A percentile compares a stretch with the other conserved stretches of the same genome.
Evolutionary conservation across 176 grass and related monocot species (phyloP).

Genomic region (Raddia distichophylla): DNA sequence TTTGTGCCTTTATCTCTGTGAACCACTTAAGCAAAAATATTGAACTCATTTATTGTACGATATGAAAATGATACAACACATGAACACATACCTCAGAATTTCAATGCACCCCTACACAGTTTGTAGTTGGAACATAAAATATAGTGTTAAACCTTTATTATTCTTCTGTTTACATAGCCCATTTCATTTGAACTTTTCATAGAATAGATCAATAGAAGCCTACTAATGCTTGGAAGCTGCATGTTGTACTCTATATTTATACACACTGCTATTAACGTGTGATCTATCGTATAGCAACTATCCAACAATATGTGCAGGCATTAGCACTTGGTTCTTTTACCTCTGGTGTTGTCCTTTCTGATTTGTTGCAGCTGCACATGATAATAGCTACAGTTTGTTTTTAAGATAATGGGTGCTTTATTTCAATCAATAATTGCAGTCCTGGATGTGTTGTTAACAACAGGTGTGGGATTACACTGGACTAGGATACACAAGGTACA

Average conservation of each 20-base stretch:
- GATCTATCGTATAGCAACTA: neutral
- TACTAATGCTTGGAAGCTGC: slow-evolving; percentile 7
- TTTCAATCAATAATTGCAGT: slow-evolving; percentile 21
- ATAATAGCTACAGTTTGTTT: neutral
- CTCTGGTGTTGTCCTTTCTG: neutral
- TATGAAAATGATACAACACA: neutral
- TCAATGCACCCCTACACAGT: neutral
- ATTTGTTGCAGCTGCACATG: slow-evolving; percentile 6
- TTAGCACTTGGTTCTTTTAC: slow-evolving; percentile 1
- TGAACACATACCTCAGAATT: neutral
- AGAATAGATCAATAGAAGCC: slow-evolving; percentile 14
- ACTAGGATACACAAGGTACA: slow-evolving; percentile 88
- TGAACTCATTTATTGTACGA: neutral
- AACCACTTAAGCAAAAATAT: neutral
- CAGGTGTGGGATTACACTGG: slow-evolving; percentile 99
- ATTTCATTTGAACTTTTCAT: neutral
- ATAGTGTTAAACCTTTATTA: neutral
- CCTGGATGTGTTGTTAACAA: slow-evolving; percentile 3
- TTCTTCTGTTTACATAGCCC: neutral
- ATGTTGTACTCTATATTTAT: neutral
- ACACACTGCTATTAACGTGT: neutral
- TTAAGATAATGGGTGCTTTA: slow-evolving; percentile 1
- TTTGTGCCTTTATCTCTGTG: neutral
- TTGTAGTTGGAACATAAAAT: neutral
- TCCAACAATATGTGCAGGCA: neutral